These are phyloP conservation scores for Alternaria hordeiaustralica DNA, from an alignment of 2,329 filamentous ascomycete species.

Conservation along the genomic window DNA sequence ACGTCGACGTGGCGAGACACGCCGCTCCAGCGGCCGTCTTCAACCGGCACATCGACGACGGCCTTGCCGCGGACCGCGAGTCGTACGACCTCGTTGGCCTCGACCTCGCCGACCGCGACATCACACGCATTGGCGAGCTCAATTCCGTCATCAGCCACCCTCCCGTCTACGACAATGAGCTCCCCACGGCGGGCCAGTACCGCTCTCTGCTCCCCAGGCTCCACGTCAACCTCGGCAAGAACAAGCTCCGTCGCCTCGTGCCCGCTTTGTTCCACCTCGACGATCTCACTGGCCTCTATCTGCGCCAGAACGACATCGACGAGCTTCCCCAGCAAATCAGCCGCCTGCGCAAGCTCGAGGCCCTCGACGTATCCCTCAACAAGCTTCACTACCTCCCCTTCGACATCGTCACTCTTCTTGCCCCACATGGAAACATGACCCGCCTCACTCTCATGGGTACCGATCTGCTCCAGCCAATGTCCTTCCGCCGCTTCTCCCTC, in stretches of 20 bases:
- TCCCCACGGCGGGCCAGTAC: constrained; percentile 37
- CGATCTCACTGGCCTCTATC: constrained; percentile 31
- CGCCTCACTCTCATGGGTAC: constrained; percentile 24
- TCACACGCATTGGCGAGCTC: constrained; percentile 33
- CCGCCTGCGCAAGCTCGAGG: constrained; percentile 24
- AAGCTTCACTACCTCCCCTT: constrained; percentile 31
- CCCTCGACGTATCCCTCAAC: constrained; percentile 34
- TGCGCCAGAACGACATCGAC: constrained; percentile 34
- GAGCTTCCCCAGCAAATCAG: constrained; percentile 37
- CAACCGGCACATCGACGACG: constrained; percentile 13
- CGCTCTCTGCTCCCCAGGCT: constrained; percentile 39
- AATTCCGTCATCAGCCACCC: constrained; percentile 32
- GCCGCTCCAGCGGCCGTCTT: constrained; percentile 15
- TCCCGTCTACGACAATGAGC: constrained; percentile 31
- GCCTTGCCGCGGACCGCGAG: constrained; percentile 23
- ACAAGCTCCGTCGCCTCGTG: constrained; percentile 26
- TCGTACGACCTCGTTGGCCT: constrained; percentile 22
- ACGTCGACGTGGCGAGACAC: not conserved
- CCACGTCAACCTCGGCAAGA: constrained; percentile 29
- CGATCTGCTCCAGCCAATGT: constrained; percentile 21
- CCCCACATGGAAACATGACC: constrained; percentile 20
- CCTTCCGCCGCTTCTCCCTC: not conserved
- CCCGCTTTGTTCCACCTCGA: constrained; percentile 35
- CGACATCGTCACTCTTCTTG: constrained; percentile 31
- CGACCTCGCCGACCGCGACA: constrained; percentile 28